These are phyloP conservation scores for Oryza brachyantha DNA, from an alignment of 176 grass and related monocot species.

Conservation along the genomic window DNA sequence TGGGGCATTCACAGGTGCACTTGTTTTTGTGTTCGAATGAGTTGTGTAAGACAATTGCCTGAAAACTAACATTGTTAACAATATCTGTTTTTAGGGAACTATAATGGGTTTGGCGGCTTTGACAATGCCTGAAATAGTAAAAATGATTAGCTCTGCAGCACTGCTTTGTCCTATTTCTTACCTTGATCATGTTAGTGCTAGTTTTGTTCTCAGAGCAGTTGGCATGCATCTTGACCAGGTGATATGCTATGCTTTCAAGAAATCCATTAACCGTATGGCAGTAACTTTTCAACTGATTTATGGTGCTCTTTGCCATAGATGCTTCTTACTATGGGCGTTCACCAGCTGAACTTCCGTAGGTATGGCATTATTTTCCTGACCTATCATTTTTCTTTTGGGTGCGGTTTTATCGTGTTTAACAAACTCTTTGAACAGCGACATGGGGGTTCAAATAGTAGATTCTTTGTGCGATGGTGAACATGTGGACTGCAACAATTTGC, in stretches of 20 bases:
- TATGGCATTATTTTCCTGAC: constrained; percentile 33
- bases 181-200: constrained; percentile 74
- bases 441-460: constrained; percentile 71
- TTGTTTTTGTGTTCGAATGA: neutral
- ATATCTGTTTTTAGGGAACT: constrained; percentile 71
- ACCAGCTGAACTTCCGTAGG: constrained; percentile 91
- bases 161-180: constrained; percentile 99
- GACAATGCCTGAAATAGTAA: constrained; percentile 62
- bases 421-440: constrained; percentile 45
- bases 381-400: neutral
- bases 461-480: constrained; percentile 68
- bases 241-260: constrained; percentile 29
- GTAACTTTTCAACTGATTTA: constrained; percentile 31
- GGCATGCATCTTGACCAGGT: constrained; percentile 92
- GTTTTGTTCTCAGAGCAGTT: constrained; percentile 83
- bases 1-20: constrained; percentile 89
- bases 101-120: constrained; percentile 95
- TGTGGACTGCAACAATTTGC: constrained; percentile 73
- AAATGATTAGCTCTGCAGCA: constrained; percentile 81
- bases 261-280: constrained; percentile 26
- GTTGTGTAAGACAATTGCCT: neutral
- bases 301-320: constrained; percentile 50
- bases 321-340: constrained; percentile 76
- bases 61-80: constrained; percentile 6
- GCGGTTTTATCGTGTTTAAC: constrained; percentile 28